Conservation (phyloP, 2,329 filamentous ascomycete genomes). For the Macrophomina tecta region DNA sequence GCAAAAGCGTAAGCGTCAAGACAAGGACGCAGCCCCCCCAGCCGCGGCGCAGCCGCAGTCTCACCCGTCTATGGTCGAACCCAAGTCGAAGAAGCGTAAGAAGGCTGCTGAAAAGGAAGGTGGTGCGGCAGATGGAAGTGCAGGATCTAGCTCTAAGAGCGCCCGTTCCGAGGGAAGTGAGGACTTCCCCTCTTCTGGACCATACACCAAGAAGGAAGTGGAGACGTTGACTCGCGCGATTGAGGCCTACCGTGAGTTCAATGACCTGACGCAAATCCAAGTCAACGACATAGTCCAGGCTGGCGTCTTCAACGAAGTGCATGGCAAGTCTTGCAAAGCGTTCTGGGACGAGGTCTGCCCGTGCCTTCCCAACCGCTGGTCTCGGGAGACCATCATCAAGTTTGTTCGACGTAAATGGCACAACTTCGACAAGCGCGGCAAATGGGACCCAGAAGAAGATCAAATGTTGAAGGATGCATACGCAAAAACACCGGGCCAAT, state of each 20-base stretch:
- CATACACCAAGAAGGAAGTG: constrained; percentile 32
- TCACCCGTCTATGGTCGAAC: neutral
- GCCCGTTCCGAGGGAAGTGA: constrained; percentile 5
- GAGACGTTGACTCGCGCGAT: constrained; percentile 32
- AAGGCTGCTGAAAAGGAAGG: neutral
- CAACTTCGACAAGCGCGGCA: constrained; percentile 65
- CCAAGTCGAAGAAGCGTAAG: constrained; percentile 23
- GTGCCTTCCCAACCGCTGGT: constrained; percentile 42
- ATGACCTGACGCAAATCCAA: constrained; percentile 30
- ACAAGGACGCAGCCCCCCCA: neutral
- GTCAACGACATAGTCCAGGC: constrained; percentile 35
- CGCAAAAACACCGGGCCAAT: constrained; percentile 60
- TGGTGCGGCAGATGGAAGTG: neutral
- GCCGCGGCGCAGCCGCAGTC: neutral
- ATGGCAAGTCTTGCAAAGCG: constrained; percentile 27
- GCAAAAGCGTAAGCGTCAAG: constrained; percentile 24
- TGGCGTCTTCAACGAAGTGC: constrained; percentile 22
- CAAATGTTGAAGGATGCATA: constrained; percentile 57
- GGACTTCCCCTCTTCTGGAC: constrained; percentile 27
- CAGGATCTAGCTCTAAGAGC: neutral
- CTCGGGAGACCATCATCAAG: constrained; percentile 42
- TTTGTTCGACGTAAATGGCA: constrained; percentile 68
- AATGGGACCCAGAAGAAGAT: constrained; percentile 66
- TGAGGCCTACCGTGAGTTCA: constrained; percentile 33
- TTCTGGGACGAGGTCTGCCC: constrained; percentile 43